Evolutionary conservation across 306 rosid species (phyloP), one percentile per base, ranked within the genome.

Genomic region (Lagenaria siceraria): DNA sequence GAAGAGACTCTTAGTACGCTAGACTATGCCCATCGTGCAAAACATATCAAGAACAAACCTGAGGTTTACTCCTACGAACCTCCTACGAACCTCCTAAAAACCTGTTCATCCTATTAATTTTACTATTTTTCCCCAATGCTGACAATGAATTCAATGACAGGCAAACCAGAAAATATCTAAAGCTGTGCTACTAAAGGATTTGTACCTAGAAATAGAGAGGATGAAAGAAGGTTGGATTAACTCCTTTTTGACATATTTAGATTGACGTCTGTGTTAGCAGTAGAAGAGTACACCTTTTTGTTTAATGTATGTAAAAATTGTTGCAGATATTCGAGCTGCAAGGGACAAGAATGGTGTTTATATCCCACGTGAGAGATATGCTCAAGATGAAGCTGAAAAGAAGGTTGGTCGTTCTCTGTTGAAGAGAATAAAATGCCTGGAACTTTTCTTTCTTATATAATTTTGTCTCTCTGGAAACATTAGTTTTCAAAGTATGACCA

Each of bases 301-400:
- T 55, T 64, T 27, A 74, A 72, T 49, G 65, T 52, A 40, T 21
- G 31, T 76, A 74, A 68, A 75, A 75, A 64, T 53, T 40, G 78
- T 75, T 81, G 83, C 86, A 95, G 99, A 95, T 77, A 85, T 95
- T 62, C 89, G 91, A 70, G 97, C 99, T 51, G 99, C 99, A 75
- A 87, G 99, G 87, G 99, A 95, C 73, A 95, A 84, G 88, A 95
- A 90, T 81, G 99, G 99, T 78, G 91, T 92, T 72, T 95, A 95
- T 79, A 79, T 95, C 85, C 93, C 99, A 7, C 90, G 86, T 54
- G 99, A 95, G 78, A 87, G 97, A 86, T 95, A 82, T 87, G 86
- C 85, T 72, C 87, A 77, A 85, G 99, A 95, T 55, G 99, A 95
- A 87, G 89, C 97, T 65, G 99, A 95, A 80, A 95, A 90, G 86